phyloP scores from a whole-genome alignment of 192 early-diverging fungal genomes.

The Backusella westeae region DNA sequence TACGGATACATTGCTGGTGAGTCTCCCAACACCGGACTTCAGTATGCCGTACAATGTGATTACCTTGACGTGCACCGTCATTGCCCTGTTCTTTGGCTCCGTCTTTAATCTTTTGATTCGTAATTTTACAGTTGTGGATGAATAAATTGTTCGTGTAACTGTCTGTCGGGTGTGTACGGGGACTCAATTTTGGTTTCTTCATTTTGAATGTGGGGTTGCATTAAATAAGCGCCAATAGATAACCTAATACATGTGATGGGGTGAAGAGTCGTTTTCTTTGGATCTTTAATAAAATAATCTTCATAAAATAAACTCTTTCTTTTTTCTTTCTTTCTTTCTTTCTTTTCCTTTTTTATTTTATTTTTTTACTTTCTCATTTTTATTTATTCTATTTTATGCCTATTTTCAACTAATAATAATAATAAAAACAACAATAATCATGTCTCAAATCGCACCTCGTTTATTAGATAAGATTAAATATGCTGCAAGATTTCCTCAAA shows the following conservation, averaged over 20 bases:
- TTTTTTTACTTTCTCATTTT: not conserved
- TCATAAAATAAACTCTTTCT: not conserved
- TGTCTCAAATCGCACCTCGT: conserved; percentile 55
- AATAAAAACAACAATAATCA: not conserved
- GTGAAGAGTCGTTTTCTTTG: not conserved
- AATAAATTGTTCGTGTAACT: conserved; percentile 13
- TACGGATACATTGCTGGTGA: conserved; percentile 84
- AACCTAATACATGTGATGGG: conserved; percentile 7
- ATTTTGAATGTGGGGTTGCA: conserved; percentile 7
- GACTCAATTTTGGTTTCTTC: not conserved
- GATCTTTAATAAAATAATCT: not conserved
- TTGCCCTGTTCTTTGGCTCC: conserved; percentile 95
- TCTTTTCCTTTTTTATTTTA: not conserved
- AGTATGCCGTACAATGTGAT: conserved; percentile 99
- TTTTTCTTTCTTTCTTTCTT: not conserved
- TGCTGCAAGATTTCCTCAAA: conserved; percentile 85
- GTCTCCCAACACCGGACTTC: conserved; percentile 95
- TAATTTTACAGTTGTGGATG: conserved; percentile 48
- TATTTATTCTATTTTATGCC: not conserved
- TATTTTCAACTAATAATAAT: not conserved
- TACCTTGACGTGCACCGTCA: conserved; percentile 92
- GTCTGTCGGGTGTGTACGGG: not conserved
- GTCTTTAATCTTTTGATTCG: conserved; percentile 84
- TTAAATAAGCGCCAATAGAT: conserved; percentile 5
- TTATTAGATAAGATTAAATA: conserved; percentile 71